Evolutionary conservation across 345 rosid species (phyloP), one percentile per base, ranked within the genome.

Genomic region (Arabis hirsuta): DNA sequence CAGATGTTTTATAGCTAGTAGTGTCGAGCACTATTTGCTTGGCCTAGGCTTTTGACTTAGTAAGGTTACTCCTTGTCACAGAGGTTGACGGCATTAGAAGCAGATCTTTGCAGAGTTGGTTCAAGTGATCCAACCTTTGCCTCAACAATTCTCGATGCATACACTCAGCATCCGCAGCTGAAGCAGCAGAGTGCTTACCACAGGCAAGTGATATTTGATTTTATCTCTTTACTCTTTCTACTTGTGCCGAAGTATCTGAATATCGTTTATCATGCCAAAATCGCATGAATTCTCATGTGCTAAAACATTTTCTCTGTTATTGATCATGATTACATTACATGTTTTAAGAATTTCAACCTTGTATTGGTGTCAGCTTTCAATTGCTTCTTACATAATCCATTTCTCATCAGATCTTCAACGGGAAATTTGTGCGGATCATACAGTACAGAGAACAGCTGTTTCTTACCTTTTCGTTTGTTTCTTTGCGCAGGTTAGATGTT

Each of bases 11-110:
- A 26, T 16, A 38, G 59, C 78, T 59, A 42, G 54, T 54, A 34
- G 19, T 47, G 71, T 38, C 34, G 10, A 47, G 24, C 22, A 55
- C 29, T 74, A 4, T 58, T 22, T 67, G 12, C 41, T 52, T 62
- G 12, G 8, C 43, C 47, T 44, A 67, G 39, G 62, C 36, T 60
- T 53, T 44, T 45, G 55, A 60, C 79, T 75, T 53, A 74, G 62
- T 51, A 14, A 61, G 22, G n/a, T 32, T 59, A 46, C 58, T 19
- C 29, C 42, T 68, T 76, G 54, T 55, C 19, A 65, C 87, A 93
- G 98, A 88, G 78, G 63, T 79, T 93, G 80, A 26, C 75, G 26
- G 74, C 71, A 29, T 63, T 90, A 50, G 97, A 93, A 85, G 87
- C 80, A 73, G 85, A 82, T 69, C 72, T 93, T 42, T 72, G 55